phyloP scores from a whole-genome alignment of 1,139 yeast species.

The Kluyveromyces sp. region DNA sequence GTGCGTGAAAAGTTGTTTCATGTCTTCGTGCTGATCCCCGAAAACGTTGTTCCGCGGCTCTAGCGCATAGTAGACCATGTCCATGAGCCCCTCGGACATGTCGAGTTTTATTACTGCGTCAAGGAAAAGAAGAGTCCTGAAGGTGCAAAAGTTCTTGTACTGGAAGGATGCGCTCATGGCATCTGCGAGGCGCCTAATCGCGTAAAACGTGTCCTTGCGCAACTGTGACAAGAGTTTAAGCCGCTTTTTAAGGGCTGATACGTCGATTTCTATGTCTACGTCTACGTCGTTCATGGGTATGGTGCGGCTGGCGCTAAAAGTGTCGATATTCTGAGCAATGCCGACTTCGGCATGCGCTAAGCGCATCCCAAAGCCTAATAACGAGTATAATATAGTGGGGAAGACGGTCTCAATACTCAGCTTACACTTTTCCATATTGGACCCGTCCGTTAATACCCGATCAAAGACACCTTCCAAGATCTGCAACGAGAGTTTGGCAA shows the following conservation, averaged over 20 bases:
- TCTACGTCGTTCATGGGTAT: no score
- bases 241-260: background rate
- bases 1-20: conserved; percentile 2
- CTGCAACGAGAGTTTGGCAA: conserved; percentile 1
- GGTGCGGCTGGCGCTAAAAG: background rate
- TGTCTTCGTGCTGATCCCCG: background rate
- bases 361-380: conserved; percentile 1
- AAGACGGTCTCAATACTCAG: conserved; percentile 1
- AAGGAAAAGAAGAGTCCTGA: conserved; percentile 2
- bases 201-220: background rate
- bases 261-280: background rate
- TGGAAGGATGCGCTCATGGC: conserved; percentile 4
- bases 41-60: background rate
- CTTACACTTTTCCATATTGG: conserved; percentile 1
- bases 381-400: conserved; percentile 2
- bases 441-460: background rate
- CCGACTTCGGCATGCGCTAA: conserved; percentile 3
- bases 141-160: conserved; percentile 5
- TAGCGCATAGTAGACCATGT: background rate
- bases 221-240: background rate
- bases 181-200: conserved; percentile 1
- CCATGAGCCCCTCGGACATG: conserved; percentile 1
- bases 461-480: conserved; percentile 2
- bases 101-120: conserved; percentile 4
- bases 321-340: background rate